Base-by-base conservation (phyloP, 177 flowering plant species). In the Telopea speciosissima region DNA sequence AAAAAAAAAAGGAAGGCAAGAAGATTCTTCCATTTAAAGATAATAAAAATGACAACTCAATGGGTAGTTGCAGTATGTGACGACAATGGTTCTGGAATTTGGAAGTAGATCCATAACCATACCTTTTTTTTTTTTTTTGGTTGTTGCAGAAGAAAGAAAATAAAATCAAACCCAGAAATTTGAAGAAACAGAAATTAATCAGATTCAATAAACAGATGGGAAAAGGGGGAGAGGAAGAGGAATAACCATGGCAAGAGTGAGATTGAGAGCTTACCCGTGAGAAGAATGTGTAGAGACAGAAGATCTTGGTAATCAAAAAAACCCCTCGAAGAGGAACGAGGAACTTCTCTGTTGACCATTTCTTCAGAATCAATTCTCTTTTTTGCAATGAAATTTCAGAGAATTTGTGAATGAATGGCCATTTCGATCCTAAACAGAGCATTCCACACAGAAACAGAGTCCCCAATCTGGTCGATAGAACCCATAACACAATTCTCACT, bases 341-440 rank as follows among this genome's bases (percentile, higher is more conserved):
- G 59, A 6, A 54, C 33, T 62, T 79, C 59, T 76, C 73, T 45
- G 42, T 77, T 10, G 91, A 89, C 99, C 97, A 92, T 61, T 70
- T 86, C 74, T 77, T 65, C 67, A 95, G 80, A 45, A 88, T 65
- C 28, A 69, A 25, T 75, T 90, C 97, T 76, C 97, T 88, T 59
- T 76, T 83, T 64, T 83, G 81, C 83, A 89, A 62, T 0, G 89
- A 62, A 54, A 92, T 72, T 62, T 91, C 89, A 9, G 88, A 78
- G 75, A 92, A 92, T 5, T 72, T 86, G 72, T 70, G 83, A 58
- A 95, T 66, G 74, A 88, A 92, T 8, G 97, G 97, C 83, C 86
- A 88, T 31, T 66, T 79, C 79, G 81, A 70, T 33, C 70, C 68
- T 10, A 87, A 70, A 79, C 90, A 84, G 2, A 72, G 31, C 59